phyloP scores from a whole-genome alignment of 1,284 basidiomycete species.

The Wolfiporia cocos region DNA sequence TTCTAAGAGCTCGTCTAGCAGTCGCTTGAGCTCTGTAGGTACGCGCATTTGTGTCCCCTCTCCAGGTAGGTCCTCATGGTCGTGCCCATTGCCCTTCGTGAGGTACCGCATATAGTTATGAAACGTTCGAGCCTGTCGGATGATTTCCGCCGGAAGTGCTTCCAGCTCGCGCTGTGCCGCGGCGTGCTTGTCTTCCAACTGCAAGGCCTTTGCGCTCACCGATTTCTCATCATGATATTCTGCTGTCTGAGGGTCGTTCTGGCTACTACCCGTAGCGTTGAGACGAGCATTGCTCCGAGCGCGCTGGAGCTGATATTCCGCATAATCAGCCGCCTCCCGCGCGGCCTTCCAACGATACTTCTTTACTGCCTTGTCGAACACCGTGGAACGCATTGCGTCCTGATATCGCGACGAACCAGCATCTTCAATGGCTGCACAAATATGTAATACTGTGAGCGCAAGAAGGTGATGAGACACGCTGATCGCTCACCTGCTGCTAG shows the following conservation, averaged over 20 bases:
- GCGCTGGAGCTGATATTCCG: not conserved
- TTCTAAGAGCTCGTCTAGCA: slow-evolving; percentile 43
- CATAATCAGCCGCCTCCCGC: slow-evolving; percentile 9
- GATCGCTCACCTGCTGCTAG: slow-evolving; percentile 53
- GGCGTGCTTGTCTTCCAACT: slow-evolving; percentile 13
- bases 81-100: slow-evolving; percentile 13
- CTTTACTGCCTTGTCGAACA: slow-evolving; percentile 43
- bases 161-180: slow-evolving; percentile 35
- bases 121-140: slow-evolving; percentile 40
- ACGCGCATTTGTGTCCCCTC: slow-evolving; percentile 17
- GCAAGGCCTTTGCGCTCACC: no score
- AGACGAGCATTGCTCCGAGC: not conserved
- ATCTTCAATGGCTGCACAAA: slow-evolving; percentile 53
- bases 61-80: slow-evolving; percentile 7
- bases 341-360: slow-evolving; percentile 31
- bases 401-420: slow-evolving; percentile 53
- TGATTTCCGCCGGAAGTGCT: slow-evolving; percentile 40
- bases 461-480: not conserved
- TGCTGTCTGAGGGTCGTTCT: no score
- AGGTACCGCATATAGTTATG: slow-evolving; percentile 42
- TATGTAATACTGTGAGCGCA: slow-evolving; percentile 11
- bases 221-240: no score
- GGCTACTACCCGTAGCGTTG: no score
- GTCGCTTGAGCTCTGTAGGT: slow-evolving; percentile 31
- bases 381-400: slow-evolving; percentile 36